Percentiles rank a stretch among this genome's conserved stretches.
These are phyloP conservation scores for Trichosporon sp. DNA, from an alignment of 1,284 basidiomycete species.

Conservation along the genomic window DNA sequence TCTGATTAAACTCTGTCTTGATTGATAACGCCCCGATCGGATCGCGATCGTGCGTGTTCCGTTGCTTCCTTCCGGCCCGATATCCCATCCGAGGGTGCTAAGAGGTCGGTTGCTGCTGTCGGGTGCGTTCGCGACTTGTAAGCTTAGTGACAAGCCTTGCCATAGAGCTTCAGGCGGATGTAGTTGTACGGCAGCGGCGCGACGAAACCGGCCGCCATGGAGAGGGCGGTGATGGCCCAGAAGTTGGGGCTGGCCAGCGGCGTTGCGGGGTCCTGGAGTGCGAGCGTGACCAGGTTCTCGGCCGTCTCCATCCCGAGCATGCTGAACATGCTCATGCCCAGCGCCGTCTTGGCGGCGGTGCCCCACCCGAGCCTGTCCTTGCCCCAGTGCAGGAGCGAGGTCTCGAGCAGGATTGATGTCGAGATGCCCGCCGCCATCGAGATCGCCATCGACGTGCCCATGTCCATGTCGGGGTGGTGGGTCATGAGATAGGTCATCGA, in stretches of 20 bases:
- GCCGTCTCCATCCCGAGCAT: constrained; percentile 27
- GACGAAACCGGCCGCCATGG: constrained; percentile 21
- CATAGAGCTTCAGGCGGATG: constrained; percentile 20
- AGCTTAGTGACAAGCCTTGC: constrained; percentile 19
- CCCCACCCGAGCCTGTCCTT: constrained; percentile 18
- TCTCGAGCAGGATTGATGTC: constrained; percentile 24
- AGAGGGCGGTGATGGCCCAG: constrained; percentile 19
- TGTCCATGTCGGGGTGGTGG: constrained; percentile 18
- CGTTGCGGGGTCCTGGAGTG: constrained; percentile 12
- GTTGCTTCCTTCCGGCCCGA: not conserved
- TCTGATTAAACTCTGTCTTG: not conserved
- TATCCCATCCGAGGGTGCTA: not conserved
- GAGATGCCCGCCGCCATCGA: constrained; percentile 25
- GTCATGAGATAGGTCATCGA: constrained; percentile 25
- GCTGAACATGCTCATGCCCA: constrained; percentile 25
- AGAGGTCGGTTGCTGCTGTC: too few species aligned
- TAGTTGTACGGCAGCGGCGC: constrained; percentile 24
- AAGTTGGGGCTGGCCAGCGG: constrained; percentile 20
- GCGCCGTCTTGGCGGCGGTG: constrained; percentile 15
- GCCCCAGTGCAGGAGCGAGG: constrained; percentile 21
- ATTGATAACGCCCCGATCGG: not conserved
- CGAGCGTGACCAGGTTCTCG: constrained; percentile 23
- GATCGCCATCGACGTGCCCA: constrained; percentile 21
- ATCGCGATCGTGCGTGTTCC: not conserved
- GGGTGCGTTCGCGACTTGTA: too few species aligned